Percentiles rank a stretch among this genome's conserved stretches.
Evolutionary conservation across 2,329 filamentous ascomycete species (phyloP).

Genomic region (Penicillium sp.): DNA sequence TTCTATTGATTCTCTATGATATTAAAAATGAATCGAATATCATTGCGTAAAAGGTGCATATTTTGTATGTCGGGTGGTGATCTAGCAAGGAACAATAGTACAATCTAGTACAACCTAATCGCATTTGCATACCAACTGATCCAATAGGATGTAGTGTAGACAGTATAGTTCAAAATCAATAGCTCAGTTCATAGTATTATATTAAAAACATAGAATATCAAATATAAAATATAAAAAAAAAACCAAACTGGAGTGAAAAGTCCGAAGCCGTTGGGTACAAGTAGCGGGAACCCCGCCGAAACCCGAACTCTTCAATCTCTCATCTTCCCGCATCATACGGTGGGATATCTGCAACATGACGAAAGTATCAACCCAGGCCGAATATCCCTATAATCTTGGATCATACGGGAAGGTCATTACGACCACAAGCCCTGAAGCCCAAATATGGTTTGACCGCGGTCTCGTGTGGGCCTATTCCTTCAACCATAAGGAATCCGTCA

Average conservation of each 20-base stretch:
- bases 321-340: constrained; percentile 2
- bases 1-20: background rate
- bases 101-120: background rate
- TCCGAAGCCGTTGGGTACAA: constrained; percentile 1
- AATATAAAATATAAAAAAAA: background rate
- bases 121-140: background rate
- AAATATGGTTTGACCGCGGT: constrained; percentile 41
- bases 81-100: background rate
- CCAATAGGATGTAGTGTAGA: background rate
- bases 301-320: constrained; percentile 2
- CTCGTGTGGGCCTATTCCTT: constrained; percentile 41
- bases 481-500: constrained; percentile 40
- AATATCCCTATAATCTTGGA: constrained; percentile 20
- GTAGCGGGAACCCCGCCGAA: constrained; percentile 11
- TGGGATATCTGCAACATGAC: background rate
- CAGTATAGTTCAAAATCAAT: background rate
- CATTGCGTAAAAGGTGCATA: background rate
- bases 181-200: background rate
- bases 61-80: background rate
- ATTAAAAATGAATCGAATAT: background rate
- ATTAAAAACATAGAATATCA: background rate
- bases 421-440: constrained; percentile 31
- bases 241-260: background rate
- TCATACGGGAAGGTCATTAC: constrained; percentile 35
- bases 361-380: background rate